Evolutionary conservation across 768 basidiomycete genomes (phyloP), one percentile per base, ranked within the genome.

Genomic region (Suillus ampliporus): DNA sequence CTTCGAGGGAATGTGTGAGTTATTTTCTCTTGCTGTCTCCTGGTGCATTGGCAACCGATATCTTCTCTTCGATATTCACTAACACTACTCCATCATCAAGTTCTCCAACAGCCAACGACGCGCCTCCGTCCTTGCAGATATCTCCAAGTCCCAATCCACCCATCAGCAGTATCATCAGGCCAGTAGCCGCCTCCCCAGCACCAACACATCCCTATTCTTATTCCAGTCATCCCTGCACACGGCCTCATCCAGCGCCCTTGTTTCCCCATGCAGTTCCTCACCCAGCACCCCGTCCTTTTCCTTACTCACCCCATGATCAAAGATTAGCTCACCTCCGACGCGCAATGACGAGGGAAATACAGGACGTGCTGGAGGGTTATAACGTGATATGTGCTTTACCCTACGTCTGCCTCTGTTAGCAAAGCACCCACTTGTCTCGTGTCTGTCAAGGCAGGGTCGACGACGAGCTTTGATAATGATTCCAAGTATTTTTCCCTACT

Each of bases 91-190:
- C 11, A 2, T 11, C 31, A 57, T 23, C 64, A 91, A 89, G n/a
- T 83, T 90, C 69, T 77, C 85, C 17, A 89, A 86, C 66, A 81
- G 78, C 68, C 87, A 87, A 63, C 89, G 89, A 74, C 86, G 89
- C 23, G 89, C 89, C 0, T 89, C 89, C 0, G 65, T 91, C 35
- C 69, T 91, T 57, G 84, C 87, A 0, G 90, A 90, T 69, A 83
- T 90, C 21, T 87, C n/a, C n/a, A n/a, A n/a, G n/a, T n/a, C n/a
- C n/a, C n/a, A n/a, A n/a, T n/a, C n/a, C 87, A 63, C 80, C 83
- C 44, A 77, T 87, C 44, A n/a, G n/a, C n/a, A n/a, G 80, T 80
- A 9, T 79, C 83, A 4, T 86, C 82, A 72, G 77, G 15, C 74
- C 78, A 0, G 75, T 76, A 6, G 62, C 76, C 17, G 66, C 79